Conservation (phyloP, 345 rosid species). For the Populus tremula region DNA sequence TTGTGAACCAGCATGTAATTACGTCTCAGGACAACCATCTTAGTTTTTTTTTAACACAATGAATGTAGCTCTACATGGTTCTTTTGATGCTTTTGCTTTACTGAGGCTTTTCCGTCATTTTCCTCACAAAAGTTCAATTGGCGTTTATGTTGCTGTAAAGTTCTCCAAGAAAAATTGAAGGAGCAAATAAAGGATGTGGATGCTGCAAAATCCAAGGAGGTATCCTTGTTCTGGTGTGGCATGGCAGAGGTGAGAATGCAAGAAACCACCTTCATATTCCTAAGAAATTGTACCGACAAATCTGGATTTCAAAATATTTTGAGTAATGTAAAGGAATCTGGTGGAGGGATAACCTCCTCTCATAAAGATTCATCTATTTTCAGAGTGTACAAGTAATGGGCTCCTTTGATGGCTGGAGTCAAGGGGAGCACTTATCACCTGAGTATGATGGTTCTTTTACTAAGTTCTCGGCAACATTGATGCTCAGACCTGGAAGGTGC, state of each 20-base stretch:
- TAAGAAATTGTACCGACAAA: neutral
- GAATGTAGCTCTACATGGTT: neutral
- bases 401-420: slow-evolving; percentile 86
- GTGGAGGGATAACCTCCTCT: neutral
- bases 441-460: slow-evolving; percentile 71
- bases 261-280: neutral
- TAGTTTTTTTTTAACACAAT: neutral
- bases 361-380: neutral
- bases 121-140: slow-evolving; percentile 5
- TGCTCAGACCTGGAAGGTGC: slow-evolving; percentile 90
- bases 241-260: slow-evolving; percentile 75
- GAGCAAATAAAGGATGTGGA: slow-evolving; percentile 69
- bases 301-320: neutral
- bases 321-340: neutral
- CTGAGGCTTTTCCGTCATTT: neutral
- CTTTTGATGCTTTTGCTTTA: neutral
- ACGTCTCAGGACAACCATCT: neutral
- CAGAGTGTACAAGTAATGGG: slow-evolving; percentile 96
- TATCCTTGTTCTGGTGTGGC: slow-evolving; percentile 71
- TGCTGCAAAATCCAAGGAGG: slow-evolving; percentile 63
- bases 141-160: slow-evolving; percentile 29
- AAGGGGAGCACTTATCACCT: slow-evolving; percentile 73
- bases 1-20: neutral
- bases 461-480: slow-evolving; percentile 56
- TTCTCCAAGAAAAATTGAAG: slow-evolving; percentile 53